These are phyloP conservation scores for Phyllosticta citrichinensis DNA, from an alignment of 2,329 filamentous ascomycete genomes.

Conservation along the genomic window DNA sequence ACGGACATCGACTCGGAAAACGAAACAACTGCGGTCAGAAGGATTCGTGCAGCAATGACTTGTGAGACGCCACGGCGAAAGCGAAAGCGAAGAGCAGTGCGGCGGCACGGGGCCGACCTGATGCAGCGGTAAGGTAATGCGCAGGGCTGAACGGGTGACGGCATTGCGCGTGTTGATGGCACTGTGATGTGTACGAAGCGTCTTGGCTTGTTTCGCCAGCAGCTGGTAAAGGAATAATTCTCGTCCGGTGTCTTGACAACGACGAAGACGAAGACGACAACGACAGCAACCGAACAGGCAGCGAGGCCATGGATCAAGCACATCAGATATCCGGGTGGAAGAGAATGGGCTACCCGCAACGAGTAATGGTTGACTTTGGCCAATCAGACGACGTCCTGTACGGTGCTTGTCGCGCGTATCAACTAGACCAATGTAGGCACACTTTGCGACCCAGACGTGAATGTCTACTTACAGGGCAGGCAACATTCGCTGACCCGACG, in stretches of 20 bases:
- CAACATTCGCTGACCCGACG: no score
- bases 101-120: not conserved
- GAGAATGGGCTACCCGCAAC: not conserved
- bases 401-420: not conserved
- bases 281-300: no score
- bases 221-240: no score
- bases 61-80: not conserved
- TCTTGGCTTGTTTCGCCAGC: not conserved
- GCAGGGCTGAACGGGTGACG: not conserved
- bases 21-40: no score
- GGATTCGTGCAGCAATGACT: no score
- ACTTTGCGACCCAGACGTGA: not conserved
- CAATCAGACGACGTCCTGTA: not conserved
- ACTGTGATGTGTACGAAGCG: not conserved
- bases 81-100: not conserved
- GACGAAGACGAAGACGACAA: no score
- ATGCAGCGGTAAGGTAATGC: not conserved
- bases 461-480: no score
- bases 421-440: not conserved
- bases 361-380: not conserved
- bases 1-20: no score
- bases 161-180: not conserved
- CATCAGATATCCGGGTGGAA: no score
- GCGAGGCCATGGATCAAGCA: no score
- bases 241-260: no score